Base-by-base conservation (phyloP, 768 basidiomycete genomes). In the Pleurotus ostreatus region DNA sequence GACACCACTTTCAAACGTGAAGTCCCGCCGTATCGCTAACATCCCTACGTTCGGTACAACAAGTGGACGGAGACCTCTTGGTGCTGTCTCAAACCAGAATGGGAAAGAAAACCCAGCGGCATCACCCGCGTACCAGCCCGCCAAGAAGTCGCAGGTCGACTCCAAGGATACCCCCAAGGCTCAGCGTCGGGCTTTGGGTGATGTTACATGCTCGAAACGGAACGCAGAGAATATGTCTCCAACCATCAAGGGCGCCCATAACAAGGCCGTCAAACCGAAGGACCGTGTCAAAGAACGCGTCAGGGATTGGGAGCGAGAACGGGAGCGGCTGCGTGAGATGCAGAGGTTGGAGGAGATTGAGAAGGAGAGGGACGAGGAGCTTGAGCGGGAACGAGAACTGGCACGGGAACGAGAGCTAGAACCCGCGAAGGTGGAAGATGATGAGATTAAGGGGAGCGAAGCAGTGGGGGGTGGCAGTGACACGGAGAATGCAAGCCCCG, bases 301-400 rank as follows among this genome's bases (percentile, higher is more conserved):
- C 61, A 76, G 76, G 60, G 88, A 89, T 61, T 91, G 89, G 88
- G 88, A 91, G 65, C 73, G 83, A 41, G 88, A 89, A 67, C 78
- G 80, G 37, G 78, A 84, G 68, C 73, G 86, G 57, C 68, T 89
- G 64, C 77, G 88, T 61, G 87, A 89, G 74, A 84, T 88, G 76
- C 78, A 78, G 58, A 73, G 75, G 57, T 57, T 86, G 63, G 77
- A 84, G 64, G 86, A 89, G 63, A 61, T 79, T 56, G 74, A 81
- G 68, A 70, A 71, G 57, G 80, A 83, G 63, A 72, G 73, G 44
- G 78, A 77, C 63, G 76, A 68, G 57, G 68, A 70, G 63, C 72
- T 67, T 41, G 74, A 70, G 63, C 69, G 57, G 64, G 73, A 72
- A 68, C 71, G 63, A 60, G 30, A 34, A 34, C 9, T 34, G 2